These are phyloP conservation scores for Acer yangbiense DNA, from an alignment of 345 rosid genomes.

Conservation along the genomic window DNA sequence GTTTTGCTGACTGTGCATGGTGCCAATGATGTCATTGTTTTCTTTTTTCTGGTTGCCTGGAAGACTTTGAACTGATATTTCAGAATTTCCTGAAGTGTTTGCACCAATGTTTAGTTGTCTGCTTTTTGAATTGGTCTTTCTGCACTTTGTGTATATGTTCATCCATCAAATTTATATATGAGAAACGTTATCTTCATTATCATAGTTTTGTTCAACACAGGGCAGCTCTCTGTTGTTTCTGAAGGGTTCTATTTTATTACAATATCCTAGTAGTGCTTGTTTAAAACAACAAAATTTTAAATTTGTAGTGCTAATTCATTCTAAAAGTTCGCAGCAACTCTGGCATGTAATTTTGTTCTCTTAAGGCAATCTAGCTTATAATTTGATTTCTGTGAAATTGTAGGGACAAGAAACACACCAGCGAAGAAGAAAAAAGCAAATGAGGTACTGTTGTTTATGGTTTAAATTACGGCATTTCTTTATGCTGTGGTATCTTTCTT, in stretches of 20 bases:
- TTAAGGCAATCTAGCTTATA: slow-evolving; percentile 1
- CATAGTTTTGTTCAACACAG: not conserved
- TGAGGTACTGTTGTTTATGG: slow-evolving; percentile 33
- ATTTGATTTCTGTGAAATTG: slow-evolving; percentile 17
- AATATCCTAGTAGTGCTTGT: not conserved
- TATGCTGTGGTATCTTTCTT: slow-evolving; percentile 6
- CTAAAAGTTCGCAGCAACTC: not conserved
- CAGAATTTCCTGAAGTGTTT: slow-evolving; percentile 7
- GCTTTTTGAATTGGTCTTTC: not conserved
- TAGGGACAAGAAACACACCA: slow-evolving; percentile 31
- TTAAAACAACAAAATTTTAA: not conserved
- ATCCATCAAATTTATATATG: not conserved
- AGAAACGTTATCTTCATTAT: not conserved
- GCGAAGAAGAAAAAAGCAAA: slow-evolving; percentile 34
- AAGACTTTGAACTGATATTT: not conserved
- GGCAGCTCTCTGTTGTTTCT: not conserved
- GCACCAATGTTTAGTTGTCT: not conserved
- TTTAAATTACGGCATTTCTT: slow-evolving; percentile 8
- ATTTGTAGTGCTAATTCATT: not conserved
- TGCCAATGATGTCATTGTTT: too few species aligned
- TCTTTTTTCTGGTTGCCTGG: not conserved
- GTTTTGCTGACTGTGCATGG: not conserved
- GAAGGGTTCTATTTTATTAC: not conserved
- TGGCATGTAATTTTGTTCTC: not conserved
- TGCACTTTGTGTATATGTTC: not conserved